phyloP scores from a whole-genome alignment of 768 basidiomycete species.

The Phaffia tasmanica region DNA sequence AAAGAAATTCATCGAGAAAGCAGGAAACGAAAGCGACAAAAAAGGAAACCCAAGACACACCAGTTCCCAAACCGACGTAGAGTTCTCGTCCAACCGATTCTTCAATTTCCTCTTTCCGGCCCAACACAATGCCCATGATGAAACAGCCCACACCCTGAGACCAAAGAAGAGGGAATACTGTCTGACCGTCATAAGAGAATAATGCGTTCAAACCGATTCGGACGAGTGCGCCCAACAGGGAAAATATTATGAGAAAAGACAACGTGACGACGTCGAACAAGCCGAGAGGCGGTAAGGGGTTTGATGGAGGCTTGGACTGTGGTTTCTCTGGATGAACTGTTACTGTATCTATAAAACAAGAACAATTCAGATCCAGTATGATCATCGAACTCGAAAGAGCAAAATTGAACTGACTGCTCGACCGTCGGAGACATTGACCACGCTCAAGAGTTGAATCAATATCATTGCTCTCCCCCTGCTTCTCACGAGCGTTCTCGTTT shows the following conservation, averaged over 20 bases:
- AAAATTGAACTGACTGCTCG: no score
- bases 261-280: background rate
- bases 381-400: no score
- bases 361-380: no score
- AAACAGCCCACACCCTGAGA: slow-evolving; percentile 78
- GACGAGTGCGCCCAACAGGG: slow-evolving; percentile 18
- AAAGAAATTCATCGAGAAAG: no score
- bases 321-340: no score
- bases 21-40: background rate
- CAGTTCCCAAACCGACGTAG: slow-evolving; percentile 20
- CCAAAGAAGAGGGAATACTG: slow-evolving; percentile 74
- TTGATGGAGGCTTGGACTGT: no score
- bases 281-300: no score
- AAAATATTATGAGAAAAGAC: slow-evolving; percentile 14
- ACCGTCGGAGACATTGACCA: no score
- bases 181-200: slow-evolving; percentile 42
- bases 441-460: no score
- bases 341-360: no score
- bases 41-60: slow-evolving; percentile 11
- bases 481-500: no score
- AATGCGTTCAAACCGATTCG: slow-evolving; percentile 21
- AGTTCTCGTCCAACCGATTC: slow-evolving; percentile 48
- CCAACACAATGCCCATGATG: slow-evolving; percentile 73
- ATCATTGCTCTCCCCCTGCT: no score
- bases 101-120: slow-evolving; percentile 57